Conservation (phyloP, 2,329 filamentous ascomycete genomes). For the Botrytis squamosa region DNA sequence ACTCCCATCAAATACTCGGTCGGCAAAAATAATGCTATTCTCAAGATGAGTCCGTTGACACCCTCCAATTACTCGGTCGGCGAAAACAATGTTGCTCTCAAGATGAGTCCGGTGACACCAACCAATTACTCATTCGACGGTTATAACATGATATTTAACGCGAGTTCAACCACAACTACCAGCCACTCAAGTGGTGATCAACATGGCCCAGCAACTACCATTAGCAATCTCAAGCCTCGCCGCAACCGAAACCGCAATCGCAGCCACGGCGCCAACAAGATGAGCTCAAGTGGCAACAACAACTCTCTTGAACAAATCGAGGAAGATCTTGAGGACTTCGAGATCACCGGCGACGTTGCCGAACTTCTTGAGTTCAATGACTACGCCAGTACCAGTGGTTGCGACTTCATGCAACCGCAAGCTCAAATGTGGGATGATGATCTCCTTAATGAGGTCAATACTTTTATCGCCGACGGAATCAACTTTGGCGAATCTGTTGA, state of each 20-base stretch:
- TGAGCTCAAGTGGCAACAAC: rapidly evolving
- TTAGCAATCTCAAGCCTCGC: background rate
- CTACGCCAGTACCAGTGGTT: background rate
- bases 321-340: background rate
- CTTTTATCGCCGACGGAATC: background rate
- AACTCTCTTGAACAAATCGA: background rate
- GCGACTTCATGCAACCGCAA: background rate
- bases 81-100: background rate
- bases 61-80: background rate
- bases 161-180: background rate
- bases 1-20: background rate
- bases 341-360: background rate
- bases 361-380: background rate
- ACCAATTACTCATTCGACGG: background rate
- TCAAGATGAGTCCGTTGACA: background rate
- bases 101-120: background rate
- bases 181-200: too few relatives aligned
- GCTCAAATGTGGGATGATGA: background rate
- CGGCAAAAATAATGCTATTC: background rate
- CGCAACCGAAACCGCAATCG: background rate
- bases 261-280: too few relatives aligned
- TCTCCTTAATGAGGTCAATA: background rate
- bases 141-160: background rate
- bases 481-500: background rate
- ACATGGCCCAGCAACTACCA: background rate